Evolutionary conservation across 2,329 filamentous ascomycete genomes (phyloP), one percentile per base, ranked within the genome.

Genomic region (Sporothrix pallida): DNA sequence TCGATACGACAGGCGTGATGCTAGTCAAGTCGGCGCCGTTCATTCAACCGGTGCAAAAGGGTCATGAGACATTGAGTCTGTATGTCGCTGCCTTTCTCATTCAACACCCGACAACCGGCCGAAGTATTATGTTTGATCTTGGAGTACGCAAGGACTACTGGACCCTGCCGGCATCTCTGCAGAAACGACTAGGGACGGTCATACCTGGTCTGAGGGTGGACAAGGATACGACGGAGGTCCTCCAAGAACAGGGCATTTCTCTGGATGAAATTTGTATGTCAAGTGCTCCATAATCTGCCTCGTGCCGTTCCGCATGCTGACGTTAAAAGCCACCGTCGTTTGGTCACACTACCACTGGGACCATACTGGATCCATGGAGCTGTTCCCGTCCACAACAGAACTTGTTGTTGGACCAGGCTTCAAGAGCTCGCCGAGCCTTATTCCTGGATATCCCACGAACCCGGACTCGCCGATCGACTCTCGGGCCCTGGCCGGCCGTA

Each of bases 131-230:
- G 52, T 56, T 56, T 20, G 52, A 56, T 20, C 52, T 56, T 3
- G 52, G 52, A n/a, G 52, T 56, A 4, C 52, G 52, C 52, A 56
- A 56, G n/a, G 52, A 56, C 52, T 56, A 56, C 52, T 56, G 52
- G 52, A 56, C n/a, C 8, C 17, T 56, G n/a, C 52, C 52, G 3
- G 52, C 52, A 9, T 56, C n/a, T 10, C 52, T 56, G n/a, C 52
- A 56, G 52, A 56, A 56, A 23, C 52, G 52, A 9, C 52, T 56
- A 3, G 52, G 52, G 12, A 56, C n/a, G n/a, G 52, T 56, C n/a
- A 56, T 56, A 23, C 52, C n/a, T 10, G 52, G 52, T 20, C 52
- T 56, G 3, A n/a, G 52, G n/a, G 52, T 56, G n/a, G 52, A 56
- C n/a, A 56, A 56, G 12, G 52, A 56, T 23, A 56, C n/a, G n/a